These are phyloP conservation scores for Euphrasia confusa DNA, from an alignment of 257 asterid genomes.

Conservation along the genomic window DNA sequence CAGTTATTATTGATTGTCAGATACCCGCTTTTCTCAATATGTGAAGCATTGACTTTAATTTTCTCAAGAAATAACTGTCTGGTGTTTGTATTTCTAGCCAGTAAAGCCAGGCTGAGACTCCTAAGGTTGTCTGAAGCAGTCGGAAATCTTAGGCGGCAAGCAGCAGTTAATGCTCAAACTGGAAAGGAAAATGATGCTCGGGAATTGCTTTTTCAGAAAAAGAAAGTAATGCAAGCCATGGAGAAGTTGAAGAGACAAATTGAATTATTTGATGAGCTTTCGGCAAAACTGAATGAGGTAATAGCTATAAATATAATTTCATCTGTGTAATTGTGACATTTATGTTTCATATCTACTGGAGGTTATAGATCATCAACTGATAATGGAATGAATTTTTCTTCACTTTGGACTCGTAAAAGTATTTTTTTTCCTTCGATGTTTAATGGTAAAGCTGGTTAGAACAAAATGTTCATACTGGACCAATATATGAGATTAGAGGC, in stretches of 20 bases:
- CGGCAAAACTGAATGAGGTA: conserved; percentile 71
- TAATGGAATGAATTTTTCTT: no score
- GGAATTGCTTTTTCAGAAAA: conserved; percentile 73
- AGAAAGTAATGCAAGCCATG: conserved; percentile 86
- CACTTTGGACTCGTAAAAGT: no score
- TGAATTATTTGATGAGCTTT: conserved; percentile 73
- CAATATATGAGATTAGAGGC: no score
- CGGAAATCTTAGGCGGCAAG: conserved; percentile 74
- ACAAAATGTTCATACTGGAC: no score
- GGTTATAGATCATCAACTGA: neutral
- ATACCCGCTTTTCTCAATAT: neutral
- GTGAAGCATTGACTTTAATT: neutral
- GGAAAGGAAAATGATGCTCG: conserved; percentile 83
- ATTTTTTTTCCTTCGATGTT: no score
- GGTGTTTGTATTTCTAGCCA: conserved; percentile 48
- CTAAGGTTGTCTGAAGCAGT: conserved; percentile 87
- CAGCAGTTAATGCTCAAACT: conserved; percentile 59
- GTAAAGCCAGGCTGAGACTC: conserved; percentile 71
- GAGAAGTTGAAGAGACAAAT: conserved; percentile 79
- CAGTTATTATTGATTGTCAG: neutral
- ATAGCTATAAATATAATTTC: conserved; percentile 12
- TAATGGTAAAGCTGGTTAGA: no score
- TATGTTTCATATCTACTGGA: neutral
- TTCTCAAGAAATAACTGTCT: neutral
- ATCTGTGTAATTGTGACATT: conserved; percentile 10